Percentiles rank a stretch among this genome's conserved stretches.
Evolutionary conservation across 441 rosid genomes (phyloP).

Genomic region (Adansonia madagascariensis): DNA sequence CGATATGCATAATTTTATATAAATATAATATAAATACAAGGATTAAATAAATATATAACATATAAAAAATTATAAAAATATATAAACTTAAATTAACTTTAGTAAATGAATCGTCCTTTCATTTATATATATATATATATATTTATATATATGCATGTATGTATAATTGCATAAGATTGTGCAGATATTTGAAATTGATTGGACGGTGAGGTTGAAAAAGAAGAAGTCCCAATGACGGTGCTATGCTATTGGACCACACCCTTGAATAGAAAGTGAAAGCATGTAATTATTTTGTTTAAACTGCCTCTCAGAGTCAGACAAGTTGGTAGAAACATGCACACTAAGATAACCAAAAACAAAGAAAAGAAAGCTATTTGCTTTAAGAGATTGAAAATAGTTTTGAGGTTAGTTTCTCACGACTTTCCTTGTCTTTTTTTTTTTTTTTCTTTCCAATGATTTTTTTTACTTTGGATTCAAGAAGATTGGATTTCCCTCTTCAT

Average conservation of each 20-base stretch:
- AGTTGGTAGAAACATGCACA: slow-evolving; percentile 39
- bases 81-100: too few species aligned
- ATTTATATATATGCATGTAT: too few species aligned
- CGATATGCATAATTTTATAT: too few species aligned
- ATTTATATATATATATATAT: too few species aligned
- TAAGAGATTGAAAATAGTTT: not conserved
- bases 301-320: slow-evolving; percentile 29
- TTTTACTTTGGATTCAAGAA: slow-evolving; percentile 29
- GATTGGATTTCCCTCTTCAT: slow-evolving; percentile 21
- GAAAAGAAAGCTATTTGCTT: not conserved
- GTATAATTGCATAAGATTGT: not conserved
- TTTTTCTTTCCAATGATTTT: not conserved
- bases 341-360: not conserved
- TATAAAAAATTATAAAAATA: too few species aligned
- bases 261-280: not conserved
- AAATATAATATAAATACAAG: too few species aligned
- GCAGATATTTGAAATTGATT: not conserved
- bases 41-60: too few species aligned
- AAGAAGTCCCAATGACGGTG: not conserved
- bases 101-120: too few species aligned
- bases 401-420: slow-evolving; percentile 35
- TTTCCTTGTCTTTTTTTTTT: slow-evolving; percentile 6
- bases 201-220: slow-evolving; percentile 22
- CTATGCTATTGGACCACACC: slow-evolving; percentile 19
- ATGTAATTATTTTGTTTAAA: slow-evolving; percentile 18